These are phyloP conservation scores for Hawksworthiomyces lignivorus DNA, from an alignment of 2,329 filamentous ascomycete genomes.

Conservation along the genomic window DNA sequence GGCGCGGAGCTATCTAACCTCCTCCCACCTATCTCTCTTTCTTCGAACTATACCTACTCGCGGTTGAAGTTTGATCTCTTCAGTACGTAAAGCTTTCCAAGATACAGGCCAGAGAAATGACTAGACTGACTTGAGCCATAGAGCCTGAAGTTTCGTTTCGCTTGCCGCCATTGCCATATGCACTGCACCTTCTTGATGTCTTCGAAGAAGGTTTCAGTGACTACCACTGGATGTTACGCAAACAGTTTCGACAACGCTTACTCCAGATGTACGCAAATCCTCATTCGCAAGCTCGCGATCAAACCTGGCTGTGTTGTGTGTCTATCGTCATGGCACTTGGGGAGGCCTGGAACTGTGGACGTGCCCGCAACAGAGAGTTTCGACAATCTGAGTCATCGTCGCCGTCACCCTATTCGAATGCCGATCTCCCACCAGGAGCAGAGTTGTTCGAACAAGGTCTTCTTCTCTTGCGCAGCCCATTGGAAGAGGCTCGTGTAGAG, in stretches of 20 bases:
- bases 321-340: constrained; percentile 15
- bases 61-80: constrained; percentile 15
- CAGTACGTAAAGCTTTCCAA: constrained; percentile 1
- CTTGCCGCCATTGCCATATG: constrained; percentile 13
- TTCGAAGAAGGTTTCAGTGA: constrained; percentile 17
- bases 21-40: background rate
- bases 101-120: background rate
- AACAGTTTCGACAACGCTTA: constrained; percentile 10
- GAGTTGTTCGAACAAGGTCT: constrained; percentile 14
- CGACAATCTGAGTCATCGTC: background rate
- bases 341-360: constrained; percentile 13
- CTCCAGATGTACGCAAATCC: constrained; percentile 14
- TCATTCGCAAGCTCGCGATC: constrained; percentile 12
- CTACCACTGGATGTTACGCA: constrained; percentile 16
- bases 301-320: constrained; percentile 15
- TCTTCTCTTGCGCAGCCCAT: constrained; percentile 4
- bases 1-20: no score
- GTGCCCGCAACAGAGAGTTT: background rate
- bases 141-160: constrained; percentile 13
- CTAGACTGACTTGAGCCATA: background rate
- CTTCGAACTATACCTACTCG: constrained; percentile 13
- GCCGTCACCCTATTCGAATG: background rate
- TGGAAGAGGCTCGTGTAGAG: background rate
- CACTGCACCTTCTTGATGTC: constrained; percentile 11
- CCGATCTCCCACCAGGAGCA: constrained; percentile 9